Evolutionary conservation across 306 rosid species (phyloP).

Genomic region (Adenanthera pavonina): DNA sequence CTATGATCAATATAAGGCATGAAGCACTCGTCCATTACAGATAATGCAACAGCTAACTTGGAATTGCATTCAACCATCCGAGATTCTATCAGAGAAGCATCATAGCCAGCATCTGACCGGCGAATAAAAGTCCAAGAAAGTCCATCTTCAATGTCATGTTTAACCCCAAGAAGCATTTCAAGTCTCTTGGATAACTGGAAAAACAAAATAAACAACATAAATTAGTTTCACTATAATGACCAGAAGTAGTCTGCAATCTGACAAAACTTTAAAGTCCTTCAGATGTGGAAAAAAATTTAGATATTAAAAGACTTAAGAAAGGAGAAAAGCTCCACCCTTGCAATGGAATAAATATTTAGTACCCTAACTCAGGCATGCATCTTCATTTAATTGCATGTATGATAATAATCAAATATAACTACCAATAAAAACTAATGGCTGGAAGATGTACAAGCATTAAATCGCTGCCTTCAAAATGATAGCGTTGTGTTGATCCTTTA

Average conservation of each 20-base stretch:
- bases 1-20: slow-evolving; percentile 60
- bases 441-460: background rate
- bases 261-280: slow-evolving; percentile 10
- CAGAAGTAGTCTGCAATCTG: background rate
- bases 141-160: slow-evolving; percentile 62
- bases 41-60: slow-evolving; percentile 72
- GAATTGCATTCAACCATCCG: slow-evolving; percentile 56
- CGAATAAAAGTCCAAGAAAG: slow-evolving; percentile 66
- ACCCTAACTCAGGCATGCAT: background rate
- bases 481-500: background rate
- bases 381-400: background rate
- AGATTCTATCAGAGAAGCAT: slow-evolving; percentile 43
- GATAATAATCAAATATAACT: background rate
- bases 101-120: slow-evolving; percentile 46
- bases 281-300: background rate
- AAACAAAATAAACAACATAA: slow-evolving; percentile 37
- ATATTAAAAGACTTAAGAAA: background rate
- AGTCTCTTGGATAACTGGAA: slow-evolving; percentile 60
- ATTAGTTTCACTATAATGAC: slow-evolving; percentile 18
- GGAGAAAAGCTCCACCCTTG: background rate
- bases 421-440: background rate
- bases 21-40: slow-evolving; percentile 73
- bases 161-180: slow-evolving; percentile 66
- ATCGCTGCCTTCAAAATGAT: background rate
- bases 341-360: background rate